Base-by-base conservation (phyloP, 306 rosid species). In the Lathyrus aphaca region DNA sequence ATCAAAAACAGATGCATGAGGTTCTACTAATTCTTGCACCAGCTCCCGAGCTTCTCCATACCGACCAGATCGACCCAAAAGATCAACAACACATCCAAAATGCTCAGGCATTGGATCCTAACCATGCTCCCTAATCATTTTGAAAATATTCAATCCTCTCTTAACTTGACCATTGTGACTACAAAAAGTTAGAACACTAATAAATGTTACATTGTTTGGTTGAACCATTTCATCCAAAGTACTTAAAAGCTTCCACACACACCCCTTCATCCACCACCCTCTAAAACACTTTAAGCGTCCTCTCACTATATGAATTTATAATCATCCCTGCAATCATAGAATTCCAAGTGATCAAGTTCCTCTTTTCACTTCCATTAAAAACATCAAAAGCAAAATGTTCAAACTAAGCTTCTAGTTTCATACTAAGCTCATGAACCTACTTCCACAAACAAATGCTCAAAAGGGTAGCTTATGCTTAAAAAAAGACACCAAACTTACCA, bases 141-240 rank as follows among this genome's bases (percentile, higher is more conserved):
- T 80, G 64, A 87, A 83, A 72, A 86, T 13, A 23, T 78, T 57
- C 74, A 82, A 78, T 3, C 90, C 92, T 72, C 76, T 84, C 17
- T 92, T 90, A 35, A 86, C 83, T 68, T 72, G 86, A 72, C 96
- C 97, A 3, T 81, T 74, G 80, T 92, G 89, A 72, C 92, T 83
- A 45, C 96, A 89, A 21, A 82, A 82, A 45, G 89, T 89, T 17
- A 91, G 82, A 17, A 84, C 80, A 71, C 88, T 66, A 37, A 82
- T 75, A 67, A 91, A 91, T n/a, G 96, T 91, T 45, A 75, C 79
- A 37, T 80, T 46, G 63, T 78, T 89, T 76, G 94, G 96, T 63
- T 32, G 81, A 61, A 87, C 85, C 55, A 18, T 78, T 76, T 65
- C 86, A 49, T 60, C 77, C 40, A 44, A 55, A n/a, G n/a, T n/a